A percentile compares a stretch with the other conserved stretches of the same genome.
Conservation (phyloP, 2,329 filamentous ascomycete species). For the Macroventuria anomochaeta region DNA sequence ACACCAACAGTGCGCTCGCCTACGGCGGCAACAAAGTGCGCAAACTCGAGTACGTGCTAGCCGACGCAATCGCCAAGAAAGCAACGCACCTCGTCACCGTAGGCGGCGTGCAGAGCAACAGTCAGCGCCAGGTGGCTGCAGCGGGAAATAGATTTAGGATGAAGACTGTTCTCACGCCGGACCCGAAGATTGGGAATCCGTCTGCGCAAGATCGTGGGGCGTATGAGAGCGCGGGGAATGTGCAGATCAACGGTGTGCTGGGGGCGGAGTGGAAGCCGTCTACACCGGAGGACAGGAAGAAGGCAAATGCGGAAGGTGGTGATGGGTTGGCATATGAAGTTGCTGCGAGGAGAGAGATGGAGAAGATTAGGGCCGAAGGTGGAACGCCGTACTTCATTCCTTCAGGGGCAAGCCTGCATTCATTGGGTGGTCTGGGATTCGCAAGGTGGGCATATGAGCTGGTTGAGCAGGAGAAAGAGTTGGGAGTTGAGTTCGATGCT, state of each 20-base stretch:
- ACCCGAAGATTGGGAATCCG: slow-evolving; percentile 12
- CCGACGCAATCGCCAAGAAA: slow-evolving; percentile 11
- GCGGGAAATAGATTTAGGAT: slow-evolving; percentile 12
- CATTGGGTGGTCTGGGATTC: slow-evolving; percentile 11
- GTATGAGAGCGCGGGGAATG: slow-evolving; percentile 6
- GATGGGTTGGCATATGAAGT: slow-evolving; percentile 15
- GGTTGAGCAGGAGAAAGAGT: slow-evolving; percentile 4
- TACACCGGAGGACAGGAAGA: neutral
- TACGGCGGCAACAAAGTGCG: slow-evolving; percentile 18
- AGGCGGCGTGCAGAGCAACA: slow-evolving; percentile 14
- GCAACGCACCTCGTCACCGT: slow-evolving; percentile 16
- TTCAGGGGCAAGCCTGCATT: slow-evolving; percentile 11
- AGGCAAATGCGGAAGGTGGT: neutral
- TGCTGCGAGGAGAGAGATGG: slow-evolving; percentile 10
- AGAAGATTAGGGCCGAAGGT: neutral
- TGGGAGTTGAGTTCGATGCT: slow-evolving; percentile 3
- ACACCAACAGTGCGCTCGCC: slow-evolving; percentile 14
- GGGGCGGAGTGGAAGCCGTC: slow-evolving; percentile 11
- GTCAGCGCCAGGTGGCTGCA: slow-evolving; percentile 10
- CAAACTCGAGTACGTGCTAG: slow-evolving; percentile 15
- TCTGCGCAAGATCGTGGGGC: neutral
- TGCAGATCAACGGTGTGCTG: slow-evolving; percentile 10
- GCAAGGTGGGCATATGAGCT: slow-evolving; percentile 12
- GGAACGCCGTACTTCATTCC: slow-evolving; percentile 16
- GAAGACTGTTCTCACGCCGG: slow-evolving; percentile 9